Percentiles rank a stretch among this genome's conserved stretches.
These are phyloP conservation scores for Annulohypoxylon bovei DNA, from an alignment of 495 filamentous ascomycete genomes.

Conservation along the genomic window DNA sequence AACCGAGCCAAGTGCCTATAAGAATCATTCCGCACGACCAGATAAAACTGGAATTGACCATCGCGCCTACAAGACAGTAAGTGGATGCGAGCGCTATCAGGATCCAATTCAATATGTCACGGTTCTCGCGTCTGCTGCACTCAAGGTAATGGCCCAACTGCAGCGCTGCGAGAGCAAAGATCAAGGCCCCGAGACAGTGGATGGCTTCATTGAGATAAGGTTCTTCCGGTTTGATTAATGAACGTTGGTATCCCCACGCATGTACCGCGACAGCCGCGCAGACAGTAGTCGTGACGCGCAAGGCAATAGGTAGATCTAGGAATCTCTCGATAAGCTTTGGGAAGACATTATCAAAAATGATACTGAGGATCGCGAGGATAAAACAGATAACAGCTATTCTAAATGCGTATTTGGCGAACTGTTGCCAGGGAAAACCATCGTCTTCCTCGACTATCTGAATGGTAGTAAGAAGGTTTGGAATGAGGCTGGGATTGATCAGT, in stretches of 20 bases:
- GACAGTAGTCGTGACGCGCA: not conserved
- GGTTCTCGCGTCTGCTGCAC: not conserved
- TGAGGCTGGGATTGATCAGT: not conserved
- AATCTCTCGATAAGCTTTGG: not conserved
- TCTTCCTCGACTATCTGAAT: conserved; percentile 5
- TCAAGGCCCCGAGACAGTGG: conserved; percentile 6
- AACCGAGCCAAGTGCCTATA: not conserved
- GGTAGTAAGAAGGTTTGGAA: conserved; percentile 5
- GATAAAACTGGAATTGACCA: conserved; percentile 9
- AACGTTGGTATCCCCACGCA: conserved; percentile 6
- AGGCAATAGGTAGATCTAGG: not conserved
- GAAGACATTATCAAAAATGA: not conserved
- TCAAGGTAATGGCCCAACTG: not conserved
- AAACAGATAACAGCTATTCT: conserved; percentile 4
- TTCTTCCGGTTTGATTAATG: not conserved
- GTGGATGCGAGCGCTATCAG: not conserved
- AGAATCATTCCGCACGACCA: conserved; percentile 9
- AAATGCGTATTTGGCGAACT: conserved; percentile 11
- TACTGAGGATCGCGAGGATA: not conserved
- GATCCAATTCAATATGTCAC: not conserved
- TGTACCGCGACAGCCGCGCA: not conserved
- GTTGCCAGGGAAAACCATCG: not conserved
- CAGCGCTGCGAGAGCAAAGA: conserved; percentile 4
- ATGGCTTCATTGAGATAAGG: conserved; percentile 13
- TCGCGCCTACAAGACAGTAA: not conserved